Conservation (phyloP, 2,329 filamentous ascomycete species). For the Neophaeococcomyces aloes region DNA sequence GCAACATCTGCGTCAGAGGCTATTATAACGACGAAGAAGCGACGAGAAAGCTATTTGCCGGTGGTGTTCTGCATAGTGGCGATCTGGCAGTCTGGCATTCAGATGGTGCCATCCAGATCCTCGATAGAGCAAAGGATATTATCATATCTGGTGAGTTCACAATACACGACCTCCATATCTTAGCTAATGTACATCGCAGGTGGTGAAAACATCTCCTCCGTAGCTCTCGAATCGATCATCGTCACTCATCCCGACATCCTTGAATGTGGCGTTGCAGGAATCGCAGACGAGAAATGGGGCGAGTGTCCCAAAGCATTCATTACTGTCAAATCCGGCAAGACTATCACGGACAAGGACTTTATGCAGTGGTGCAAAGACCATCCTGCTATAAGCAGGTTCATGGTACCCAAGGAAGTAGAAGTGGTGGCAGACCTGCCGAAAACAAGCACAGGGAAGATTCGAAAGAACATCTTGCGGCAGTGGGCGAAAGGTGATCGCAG, state of each 20-base stretch:
- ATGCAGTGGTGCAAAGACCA: constrained; percentile 78
- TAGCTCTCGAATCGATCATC: constrained; percentile 83
- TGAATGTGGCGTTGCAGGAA: constrained; percentile 81
- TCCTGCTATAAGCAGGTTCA: constrained; percentile 77
- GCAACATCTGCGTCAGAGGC: constrained; percentile 83
- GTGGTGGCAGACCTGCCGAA: constrained; percentile 84
- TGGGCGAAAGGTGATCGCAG: constrained; percentile 58
- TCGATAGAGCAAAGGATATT: constrained; percentile 92
- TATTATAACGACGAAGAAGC: constrained; percentile 88
- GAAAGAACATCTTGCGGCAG: constrained; percentile 83
- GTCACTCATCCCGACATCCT: constrained; percentile 79
- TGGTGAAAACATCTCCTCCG: constrained; percentile 92
- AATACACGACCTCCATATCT: background rate
- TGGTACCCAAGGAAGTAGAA: constrained; percentile 66
- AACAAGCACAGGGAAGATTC: constrained; percentile 91
- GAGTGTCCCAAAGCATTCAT: constrained; percentile 92
- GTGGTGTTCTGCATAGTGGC: constrained; percentile 77
- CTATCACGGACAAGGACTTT: constrained; percentile 54
- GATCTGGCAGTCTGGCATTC: constrained; percentile 89
- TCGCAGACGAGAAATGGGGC: constrained; percentile 84
- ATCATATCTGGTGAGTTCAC: constrained; percentile 73
- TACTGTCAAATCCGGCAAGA: constrained; percentile 61
- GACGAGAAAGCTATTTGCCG: constrained; percentile 75
- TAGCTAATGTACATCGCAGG: constrained; percentile 40
- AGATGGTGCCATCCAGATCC: constrained; percentile 81